Base-by-base conservation (phyloP, 139 green algal species). In the Ulvella scutata region DNA sequence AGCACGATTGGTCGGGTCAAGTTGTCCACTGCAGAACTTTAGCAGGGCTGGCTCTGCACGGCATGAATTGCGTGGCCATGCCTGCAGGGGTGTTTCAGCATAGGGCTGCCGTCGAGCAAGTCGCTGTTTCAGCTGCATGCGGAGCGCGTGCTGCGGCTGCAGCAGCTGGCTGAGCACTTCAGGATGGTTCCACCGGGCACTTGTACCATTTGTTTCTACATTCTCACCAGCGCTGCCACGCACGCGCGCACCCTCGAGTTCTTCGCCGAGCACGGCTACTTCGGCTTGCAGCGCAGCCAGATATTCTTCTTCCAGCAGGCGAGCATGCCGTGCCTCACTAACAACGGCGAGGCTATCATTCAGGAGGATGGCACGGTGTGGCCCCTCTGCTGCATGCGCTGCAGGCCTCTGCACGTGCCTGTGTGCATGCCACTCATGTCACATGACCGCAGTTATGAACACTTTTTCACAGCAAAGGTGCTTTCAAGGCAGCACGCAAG, bases 151-250 rank as follows among this genome's bases (percentile, higher is more conserved):
- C 62, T 84, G 40, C 79, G 81, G 33, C 75, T 97, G 62, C 90
- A 96, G 81, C 62, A 72, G 38, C 84, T 94, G 28, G 86, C 85
- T 4, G 80, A 67, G 51, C 51, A 26, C 9, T 67, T 29, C 33
- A 26, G 31, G n/a, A 26, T 9, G n/a, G 51, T 26, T n/a, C n/a
- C 31, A 26, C n/a, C 51, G 9, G 51, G 51, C 13, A 36, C 51
- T 13, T 67, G 51, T 26, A n/a, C n/a, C 17, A 26, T 95, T 36
- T 79, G 62, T 2, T 92, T 89, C 88, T 95, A 94, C 83, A 90
- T 98, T 80, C 97, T 98, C 90, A 98, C 92, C 13, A 94, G 86
- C 78, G 73, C 82, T 21, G 88, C 89, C 75, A 98, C 94, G 29
- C 87, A 98, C 62, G 76, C 79, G 2, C 79, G 84, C 21, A 97